Evolutionary conservation across 345 rosid genomes (phyloP).

Genomic region (Aethionema arabicum): DNA sequence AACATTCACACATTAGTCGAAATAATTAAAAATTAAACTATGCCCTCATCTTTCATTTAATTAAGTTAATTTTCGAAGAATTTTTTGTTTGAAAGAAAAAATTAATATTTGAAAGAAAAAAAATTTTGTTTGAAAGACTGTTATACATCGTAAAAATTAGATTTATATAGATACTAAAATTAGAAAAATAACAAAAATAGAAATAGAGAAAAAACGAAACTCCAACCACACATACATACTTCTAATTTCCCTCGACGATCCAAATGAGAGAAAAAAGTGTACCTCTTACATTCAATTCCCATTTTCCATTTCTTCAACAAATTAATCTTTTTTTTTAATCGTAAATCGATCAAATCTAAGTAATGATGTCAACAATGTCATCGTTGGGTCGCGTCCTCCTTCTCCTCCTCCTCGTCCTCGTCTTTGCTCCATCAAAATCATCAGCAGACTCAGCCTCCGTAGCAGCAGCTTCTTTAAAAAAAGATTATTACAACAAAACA

Average conservation of each 20-base stretch:
- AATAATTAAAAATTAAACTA: too few relatives aligned
- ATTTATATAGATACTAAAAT: slow-evolving; percentile 3
- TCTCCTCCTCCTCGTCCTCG: slow-evolving; percentile 12
- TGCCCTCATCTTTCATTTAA: too few relatives aligned
- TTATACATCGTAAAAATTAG: neutral
- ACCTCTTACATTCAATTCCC: slow-evolving; percentile 18
- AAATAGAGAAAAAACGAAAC: slow-evolving; percentile 8
- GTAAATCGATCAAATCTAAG: neutral
- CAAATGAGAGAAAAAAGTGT: slow-evolving; percentile 9
- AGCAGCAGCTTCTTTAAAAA: neutral
- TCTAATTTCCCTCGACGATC: slow-evolving; percentile 21
- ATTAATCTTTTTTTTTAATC: neutral
- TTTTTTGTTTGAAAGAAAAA: too few relatives aligned
- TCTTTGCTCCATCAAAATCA: slow-evolving; percentile 16
- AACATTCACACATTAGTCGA: too few relatives aligned
- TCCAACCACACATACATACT: slow-evolving; percentile 24
- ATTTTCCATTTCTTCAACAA: neutral
- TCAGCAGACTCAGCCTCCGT: neutral
- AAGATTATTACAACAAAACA: slow-evolving; percentile 45
- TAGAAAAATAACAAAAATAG: slow-evolving; percentile 21
- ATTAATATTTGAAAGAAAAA: too few relatives aligned
- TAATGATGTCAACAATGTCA: slow-evolving; percentile 25
- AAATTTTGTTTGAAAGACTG: neutral
- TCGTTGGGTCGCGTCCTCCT: neutral
- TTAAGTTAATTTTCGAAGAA: too few relatives aligned